phyloP scores from a whole-genome alignment of 192 early-diverging fungal species.

The Coemansia sp. region DNA sequence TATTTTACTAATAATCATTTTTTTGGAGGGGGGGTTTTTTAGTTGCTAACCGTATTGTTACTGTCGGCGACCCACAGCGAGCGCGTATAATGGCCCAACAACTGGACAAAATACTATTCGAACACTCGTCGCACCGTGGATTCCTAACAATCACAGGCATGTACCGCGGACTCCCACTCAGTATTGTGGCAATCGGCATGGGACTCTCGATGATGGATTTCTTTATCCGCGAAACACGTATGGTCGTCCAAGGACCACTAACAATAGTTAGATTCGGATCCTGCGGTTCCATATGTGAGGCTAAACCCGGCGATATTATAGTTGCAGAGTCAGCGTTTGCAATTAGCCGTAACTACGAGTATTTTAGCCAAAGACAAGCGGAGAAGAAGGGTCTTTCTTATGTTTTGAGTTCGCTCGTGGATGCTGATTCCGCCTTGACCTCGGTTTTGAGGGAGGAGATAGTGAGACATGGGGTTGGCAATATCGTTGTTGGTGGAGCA shows the following conservation, averaged over 20 bases:
- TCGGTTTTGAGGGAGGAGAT: slow-evolving; percentile 28
- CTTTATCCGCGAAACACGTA: slow-evolving; percentile 85
- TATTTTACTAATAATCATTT: neutral
- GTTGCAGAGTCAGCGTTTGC: slow-evolving; percentile 69
- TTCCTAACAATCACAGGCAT: slow-evolving; percentile 87
- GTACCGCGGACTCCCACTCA: slow-evolving; percentile 74
- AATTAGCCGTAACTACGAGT: slow-evolving; percentile 74
- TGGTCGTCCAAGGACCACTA: slow-evolving; percentile 76
- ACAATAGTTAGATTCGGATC: slow-evolving; percentile 83
- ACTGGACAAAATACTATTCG: slow-evolving; percentile 64
- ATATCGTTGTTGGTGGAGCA: slow-evolving; percentile 54
- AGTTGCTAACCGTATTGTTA: slow-evolving; percentile 85
- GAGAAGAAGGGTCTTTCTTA: slow-evolving; percentile 72
- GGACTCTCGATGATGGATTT: slow-evolving; percentile 91
- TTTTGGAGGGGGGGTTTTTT: too few species aligned
- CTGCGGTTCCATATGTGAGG: slow-evolving; percentile 74
- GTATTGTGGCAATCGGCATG: slow-evolving; percentile 87
- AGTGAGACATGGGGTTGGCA: slow-evolving; percentile 14
- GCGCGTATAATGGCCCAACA: slow-evolving; percentile 65
- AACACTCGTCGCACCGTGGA: slow-evolving; percentile 69
- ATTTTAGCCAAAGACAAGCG: slow-evolving; percentile 64
- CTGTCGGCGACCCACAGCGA: slow-evolving; percentile 83
- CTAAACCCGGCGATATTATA: slow-evolving; percentile 65
- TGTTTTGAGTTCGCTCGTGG: slow-evolving; percentile 61
- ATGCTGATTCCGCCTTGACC: slow-evolving; percentile 60